Evolutionary conservation across 2,329 filamentous ascomycete species (phyloP), one percentile per base, ranked within the genome.

Genomic region (Fusarium annulatum): DNA sequence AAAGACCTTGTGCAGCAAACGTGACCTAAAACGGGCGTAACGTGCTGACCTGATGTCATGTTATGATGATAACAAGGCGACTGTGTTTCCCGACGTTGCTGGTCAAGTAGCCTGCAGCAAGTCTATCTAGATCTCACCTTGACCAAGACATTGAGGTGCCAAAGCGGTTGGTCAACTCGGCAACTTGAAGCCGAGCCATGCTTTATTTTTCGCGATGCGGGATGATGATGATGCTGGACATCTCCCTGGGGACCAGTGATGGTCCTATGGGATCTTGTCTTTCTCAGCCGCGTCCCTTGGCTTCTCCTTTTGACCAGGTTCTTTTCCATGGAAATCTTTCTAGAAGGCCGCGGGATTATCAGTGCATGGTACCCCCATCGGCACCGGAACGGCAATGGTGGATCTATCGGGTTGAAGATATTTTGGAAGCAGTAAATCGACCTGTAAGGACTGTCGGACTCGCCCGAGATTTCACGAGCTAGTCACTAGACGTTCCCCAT

Each of bases 21-120:
- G 63, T 63, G 65, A 57, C 61, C 46, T 49, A 19, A 33, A 55
- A 51, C 73, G 73, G 71, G 68, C 71, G 51, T 61, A 61, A 55
- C 56, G 70, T 51, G 52, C 61, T 74, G 69, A 73, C 64, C 67
- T 73, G 74, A 74, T 76, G 71, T 76, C 71, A 76, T 74, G 53
- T 69, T 61, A 76, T 75, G 61, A 42, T 61, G 55, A 58, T 62
- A 55, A 49, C 48, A 52, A 51, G 52, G 42, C 59, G 60, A 65
- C 41, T 69, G 52, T 71, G 68, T 71, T 73, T 67, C 42, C 30
- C 9, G 36, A 36, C 21, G 5, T 43, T 49, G 39, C 39, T 26
- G 33, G 30, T 23, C 23, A 21, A 43, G 43, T 59, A n/a, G 38
- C n/a, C 28, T 45, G 26, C 16, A 43, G 30, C 45, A 52, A 66